phyloP scores from a whole-genome alignment of 192 early-diverging fungal genomes.

The Linnemannia hyalina region DNA sequence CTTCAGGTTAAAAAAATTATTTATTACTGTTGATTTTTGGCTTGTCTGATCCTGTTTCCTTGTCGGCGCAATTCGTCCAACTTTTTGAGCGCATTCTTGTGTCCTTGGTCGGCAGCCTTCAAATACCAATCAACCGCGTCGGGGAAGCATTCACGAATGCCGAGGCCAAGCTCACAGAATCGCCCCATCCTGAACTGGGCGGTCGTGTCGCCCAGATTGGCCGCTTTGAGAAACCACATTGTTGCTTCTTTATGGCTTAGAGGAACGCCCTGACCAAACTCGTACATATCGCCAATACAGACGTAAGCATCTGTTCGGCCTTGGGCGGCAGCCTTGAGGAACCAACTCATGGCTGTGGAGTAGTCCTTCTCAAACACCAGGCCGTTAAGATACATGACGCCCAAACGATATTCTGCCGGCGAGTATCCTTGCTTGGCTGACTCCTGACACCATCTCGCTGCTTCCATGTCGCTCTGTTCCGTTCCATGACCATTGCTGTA shows the following conservation, averaged over 20 bases:
- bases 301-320: accelerated
- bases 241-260: not conserved
- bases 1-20: no score
- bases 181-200: not conserved
- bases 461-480: not conserved
- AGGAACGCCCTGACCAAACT: not conserved
- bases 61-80: no score
- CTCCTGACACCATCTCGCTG: not conserved
- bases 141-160: not conserved
- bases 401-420: not conserved
- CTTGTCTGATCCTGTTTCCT: no score
- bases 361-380: not conserved
- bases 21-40: no score
- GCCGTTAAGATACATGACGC: not conserved
- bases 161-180: not conserved
- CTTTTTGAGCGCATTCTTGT: no score
- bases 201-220: not conserved
- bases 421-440: not conserved
- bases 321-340: not conserved
- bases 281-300: not conserved
- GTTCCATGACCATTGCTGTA: not conserved
- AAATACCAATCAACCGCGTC: no score
- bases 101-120: no score
- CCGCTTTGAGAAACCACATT: not conserved
- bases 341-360: not conserved